Evolutionary conservation across 2,329 filamentous ascomycete species (phyloP).

Genomic region (Fusarium mangiferae): DNA sequence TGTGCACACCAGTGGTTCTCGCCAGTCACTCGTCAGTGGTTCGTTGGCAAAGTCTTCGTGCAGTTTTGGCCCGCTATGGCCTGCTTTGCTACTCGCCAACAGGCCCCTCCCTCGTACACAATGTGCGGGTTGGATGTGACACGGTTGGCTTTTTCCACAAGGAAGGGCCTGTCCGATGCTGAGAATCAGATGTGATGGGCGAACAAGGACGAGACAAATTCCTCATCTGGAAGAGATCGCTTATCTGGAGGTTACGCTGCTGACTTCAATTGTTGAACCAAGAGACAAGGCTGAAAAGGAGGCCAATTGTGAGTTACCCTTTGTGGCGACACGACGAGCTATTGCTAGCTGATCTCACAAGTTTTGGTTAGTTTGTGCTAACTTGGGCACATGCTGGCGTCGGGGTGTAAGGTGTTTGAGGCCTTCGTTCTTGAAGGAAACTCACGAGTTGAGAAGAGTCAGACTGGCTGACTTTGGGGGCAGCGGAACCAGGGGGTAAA

Average conservation of each 20-base stretch:
- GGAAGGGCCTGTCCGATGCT: slow-evolving; percentile 28
- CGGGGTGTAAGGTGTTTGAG: slow-evolving; percentile 29
- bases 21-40: slow-evolving; percentile 34
- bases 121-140: slow-evolving; percentile 36
- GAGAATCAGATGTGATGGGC: slow-evolving; percentile 19
- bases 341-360: slow-evolving; percentile 20
- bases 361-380: slow-evolving; percentile 25
- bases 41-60: slow-evolving; percentile 31
- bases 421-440: slow-evolving; percentile 24
- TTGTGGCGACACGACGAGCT: slow-evolving; percentile 3
- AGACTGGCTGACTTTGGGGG: slow-evolving; percentile 26
- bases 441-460: slow-evolving; percentile 11
- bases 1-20: slow-evolving; percentile 33
- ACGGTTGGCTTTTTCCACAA: slow-evolving; percentile 31
- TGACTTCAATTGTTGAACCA: not conserved
- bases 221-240: slow-evolving; percentile 18
- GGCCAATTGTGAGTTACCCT: slow-evolving; percentile 14
- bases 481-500: slow-evolving; percentile 28
- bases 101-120: slow-evolving; percentile 37
- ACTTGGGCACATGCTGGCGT: slow-evolving; percentile 22
- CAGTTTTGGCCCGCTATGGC: slow-evolving; percentile 36
- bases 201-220: slow-evolving; percentile 22
- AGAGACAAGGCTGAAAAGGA: slow-evolving; percentile 37
- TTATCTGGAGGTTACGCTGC: slow-evolving; percentile 17
- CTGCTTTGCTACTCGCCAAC: slow-evolving; percentile 28